These are phyloP conservation scores for Hydnomerulius pinastri DNA, from an alignment of 768 basidiomycete species.

Conservation along the genomic window DNA sequence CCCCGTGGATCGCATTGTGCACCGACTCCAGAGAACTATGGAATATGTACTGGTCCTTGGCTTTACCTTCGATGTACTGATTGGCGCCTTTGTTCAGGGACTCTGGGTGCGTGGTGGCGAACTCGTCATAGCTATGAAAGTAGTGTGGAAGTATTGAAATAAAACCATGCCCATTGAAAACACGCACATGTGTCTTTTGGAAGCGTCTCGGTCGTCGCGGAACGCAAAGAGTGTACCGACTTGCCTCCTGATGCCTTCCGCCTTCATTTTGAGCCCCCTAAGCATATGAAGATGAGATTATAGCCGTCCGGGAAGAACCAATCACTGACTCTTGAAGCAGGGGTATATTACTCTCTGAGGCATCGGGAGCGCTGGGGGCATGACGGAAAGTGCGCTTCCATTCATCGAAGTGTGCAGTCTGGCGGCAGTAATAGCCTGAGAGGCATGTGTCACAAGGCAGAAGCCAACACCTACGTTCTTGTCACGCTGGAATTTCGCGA, in stretches of 20 bases:
- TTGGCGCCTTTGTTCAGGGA: conserved; percentile 13
- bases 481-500: too few species aligned
- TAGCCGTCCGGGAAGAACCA: background rate
- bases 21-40: conserved; percentile 26
- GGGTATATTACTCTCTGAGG: too few species aligned
- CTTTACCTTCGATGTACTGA: too few species aligned
- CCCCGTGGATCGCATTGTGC: conserved; percentile 20
- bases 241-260: conserved; percentile 10
- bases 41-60: too few species aligned
- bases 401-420: too few species aligned
- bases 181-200: conserved; percentile 8
- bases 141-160: background rate
- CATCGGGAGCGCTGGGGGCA: too few species aligned
- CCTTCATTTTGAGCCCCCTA: conserved; percentile 20
- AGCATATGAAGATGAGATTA: background rate
- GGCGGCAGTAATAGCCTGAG: too few species aligned
- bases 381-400: too few species aligned
- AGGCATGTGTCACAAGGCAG: too few species aligned
- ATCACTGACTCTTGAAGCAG: conserved; percentile 17
- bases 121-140: conserved; percentile 30
- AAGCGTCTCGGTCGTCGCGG: conserved; percentile 13
- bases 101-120: conserved; percentile 25
- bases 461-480: too few species aligned
- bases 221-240: conserved; percentile 22
- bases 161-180: too few species aligned